Evolutionary conservation across 495 filamentous ascomycete genomes (phyloP), one percentile per base, ranked within the genome.

Genomic region (Clavariopsis aquatica): DNA sequence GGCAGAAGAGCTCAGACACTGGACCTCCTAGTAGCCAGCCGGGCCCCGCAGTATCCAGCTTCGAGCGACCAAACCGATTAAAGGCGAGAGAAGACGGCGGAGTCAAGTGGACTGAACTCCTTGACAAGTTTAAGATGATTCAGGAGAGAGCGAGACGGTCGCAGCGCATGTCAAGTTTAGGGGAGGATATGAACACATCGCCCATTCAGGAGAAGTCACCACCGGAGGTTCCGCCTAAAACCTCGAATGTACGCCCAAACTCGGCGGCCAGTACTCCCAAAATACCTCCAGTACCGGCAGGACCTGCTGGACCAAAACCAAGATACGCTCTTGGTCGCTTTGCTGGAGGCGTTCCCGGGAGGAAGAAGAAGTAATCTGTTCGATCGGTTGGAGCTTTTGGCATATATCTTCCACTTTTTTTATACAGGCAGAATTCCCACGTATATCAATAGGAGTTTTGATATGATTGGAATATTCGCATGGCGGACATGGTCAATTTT

Each of bases 121-220:
- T 99, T n/a, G 94, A 98, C 60, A 97, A 96, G 72, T 99, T 98
- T 75, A 89, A 89, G 64, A 80, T 79, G 23, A 91, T 93, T 20
- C 94, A 99, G 71, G 95, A 99, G 62, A 84, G 83, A 29, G 88
- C 90, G 24, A 79, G 86, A 28, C 75, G 83, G 54, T 66, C 80
- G 17, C 80, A 84, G 65, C 76, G 80, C 31, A 28, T 64, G 45
- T 31, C 65, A 60, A 66, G 59, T 24, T 24, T 65, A 20, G 74
- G 66, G 10, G 70, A 71, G 6, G 64, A 70, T 12, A 19, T 45
- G 29, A 60, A 53, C 34, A 60, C 52, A 1, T 55, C 49, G 2
- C 45, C 62, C 28, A 61, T 67, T 15, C 62, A 66, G 49, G 69
- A 69, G 43, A 70, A 57, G 51, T 0, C 34, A 23, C 20, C 60